phyloP scores from a whole-genome alignment of 1,284 basidiomycete species.

The Moesziomyces antarcticus region DNA sequence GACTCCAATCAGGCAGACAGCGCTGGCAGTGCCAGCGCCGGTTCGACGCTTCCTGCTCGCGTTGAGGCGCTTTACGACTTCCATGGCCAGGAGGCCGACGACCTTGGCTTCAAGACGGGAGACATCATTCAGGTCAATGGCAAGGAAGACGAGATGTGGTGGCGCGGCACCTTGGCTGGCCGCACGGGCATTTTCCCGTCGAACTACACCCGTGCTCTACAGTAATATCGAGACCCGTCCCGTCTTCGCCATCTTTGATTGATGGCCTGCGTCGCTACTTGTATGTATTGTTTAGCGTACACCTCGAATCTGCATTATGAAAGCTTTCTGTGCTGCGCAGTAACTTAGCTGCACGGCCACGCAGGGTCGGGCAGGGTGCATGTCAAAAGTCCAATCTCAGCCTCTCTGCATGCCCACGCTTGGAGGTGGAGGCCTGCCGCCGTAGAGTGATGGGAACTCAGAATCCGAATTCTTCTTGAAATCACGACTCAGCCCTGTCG shows the following conservation, averaged over 20 bases:
- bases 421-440: background rate
- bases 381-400: slow-evolving; percentile 2
- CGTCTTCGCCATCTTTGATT: background rate
- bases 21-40: background rate
- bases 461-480: background rate
- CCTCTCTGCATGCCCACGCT: too few relatives aligned
- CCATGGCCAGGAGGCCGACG: slow-evolving; percentile 27
- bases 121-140: slow-evolving; percentile 42
- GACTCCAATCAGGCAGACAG: background rate
- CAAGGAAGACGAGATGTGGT: slow-evolving; percentile 46
- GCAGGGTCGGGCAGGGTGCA: background rate
- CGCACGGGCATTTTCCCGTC: slow-evolving; percentile 41
- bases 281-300: background rate
- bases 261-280: background rate
- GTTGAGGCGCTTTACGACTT: slow-evolving; percentile 43
- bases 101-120: slow-evolving; percentile 29
- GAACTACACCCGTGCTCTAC: slow-evolving; percentile 27
- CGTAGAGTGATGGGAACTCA: too few relatives aligned
- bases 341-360: background rate
- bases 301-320: background rate
- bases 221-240: background rate
- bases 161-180: slow-evolving; percentile 24
- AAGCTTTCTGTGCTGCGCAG: too few relatives aligned
- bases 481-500: background rate
- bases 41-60: slow-evolving; percentile 9